Percentiles rank a stretch among this genome's conserved stretches.
Evolutionary conservation across 176 grass and related monocot species (phyloP).

Genomic region (Chrysopogon serrulatus): DNA sequence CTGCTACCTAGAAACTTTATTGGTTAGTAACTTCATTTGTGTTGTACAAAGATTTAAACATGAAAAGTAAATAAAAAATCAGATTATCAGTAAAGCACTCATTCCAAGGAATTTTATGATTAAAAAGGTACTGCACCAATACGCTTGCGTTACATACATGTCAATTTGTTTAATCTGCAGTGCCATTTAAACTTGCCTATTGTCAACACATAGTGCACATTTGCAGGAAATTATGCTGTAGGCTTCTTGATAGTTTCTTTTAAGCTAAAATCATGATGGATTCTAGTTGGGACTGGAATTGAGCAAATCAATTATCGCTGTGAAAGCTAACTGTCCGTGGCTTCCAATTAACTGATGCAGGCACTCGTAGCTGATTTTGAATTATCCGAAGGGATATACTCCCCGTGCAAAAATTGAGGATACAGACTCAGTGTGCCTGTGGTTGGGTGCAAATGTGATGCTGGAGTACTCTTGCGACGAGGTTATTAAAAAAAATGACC

Average conservation of each 20-base stretch:
- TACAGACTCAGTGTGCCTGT: conserved; percentile 79
- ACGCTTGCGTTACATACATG: neutral
- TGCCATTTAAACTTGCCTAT: neutral
- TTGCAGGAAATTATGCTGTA: neutral
- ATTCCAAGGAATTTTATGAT: neutral
- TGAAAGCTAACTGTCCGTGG: neutral
- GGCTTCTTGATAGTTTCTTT: neutral
- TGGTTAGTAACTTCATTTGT: neutral
- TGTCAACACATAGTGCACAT: neutral
- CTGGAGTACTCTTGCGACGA: conserved; percentile 85
- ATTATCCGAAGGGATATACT: conserved; percentile 95
- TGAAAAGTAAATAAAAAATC: neutral
- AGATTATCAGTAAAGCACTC: neutral
- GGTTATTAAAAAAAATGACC: conserved; percentile 43
- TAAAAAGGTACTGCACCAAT: neutral
- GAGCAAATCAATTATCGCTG: neutral
- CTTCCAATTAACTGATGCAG: conserved; percentile 41
- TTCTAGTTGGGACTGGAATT: neutral
- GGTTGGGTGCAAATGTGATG: conserved; percentile 99
- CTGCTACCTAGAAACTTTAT: neutral
- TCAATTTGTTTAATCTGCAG: neutral
- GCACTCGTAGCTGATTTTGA: conserved; percentile 83
- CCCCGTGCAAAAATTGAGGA: conserved; percentile 76
- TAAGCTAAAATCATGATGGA: neutral
- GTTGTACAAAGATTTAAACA: neutral